Base-by-base conservation (phyloP, 345 rosid species). In the Adansonia digitata region DNA sequence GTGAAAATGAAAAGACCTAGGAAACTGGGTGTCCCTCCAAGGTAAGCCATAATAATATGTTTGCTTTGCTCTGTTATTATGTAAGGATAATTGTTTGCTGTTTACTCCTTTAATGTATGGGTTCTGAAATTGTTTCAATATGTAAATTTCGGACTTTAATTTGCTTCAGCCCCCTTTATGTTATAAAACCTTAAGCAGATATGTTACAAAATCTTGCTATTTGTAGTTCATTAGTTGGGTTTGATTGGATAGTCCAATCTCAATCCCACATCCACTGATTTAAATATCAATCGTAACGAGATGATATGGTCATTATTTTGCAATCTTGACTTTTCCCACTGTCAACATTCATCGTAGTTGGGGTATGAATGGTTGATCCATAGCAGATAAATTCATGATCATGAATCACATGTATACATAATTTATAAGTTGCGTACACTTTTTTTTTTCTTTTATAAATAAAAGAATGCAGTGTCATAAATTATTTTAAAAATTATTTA, bases 11-110 rank as follows among this genome's bases (percentile, higher is more conserved):
- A 61, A 40, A 18, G 48, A 48, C 12, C 20, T 72, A 20, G 42
- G 78, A 73, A 75, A 61, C 81, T 75, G 59, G 46, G 69, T 67
- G 51, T 67, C 31, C 39, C 39, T 55, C 63, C 55, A 70, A 56
- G 67, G 60, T 69, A 69, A 69, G 60, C 31, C n/a, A 69, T 69
- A 31, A 31, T 34, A 49, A 31, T 31, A 49, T 49, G 73, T 31
- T 69, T 31, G 73, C 60, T 51, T 49, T 49, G 73, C 37, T 10
- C 18, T 49, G 45, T 49, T 59, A 27, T 31, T 31, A 11, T 31
- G n/a, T 34, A n/a, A 49, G 45, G 73, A 69, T 69, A 60, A 31
- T n/a, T 69, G 26, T 51, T 69, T 69, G 17, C 18, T 5, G 60
- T 49, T 42, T 42, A 42, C 34, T 22, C 71, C 22, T 24, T 40